Conservation (phyloP, 192 early-diverging fungal species). For the Entomortierella beljakovae region DNA sequence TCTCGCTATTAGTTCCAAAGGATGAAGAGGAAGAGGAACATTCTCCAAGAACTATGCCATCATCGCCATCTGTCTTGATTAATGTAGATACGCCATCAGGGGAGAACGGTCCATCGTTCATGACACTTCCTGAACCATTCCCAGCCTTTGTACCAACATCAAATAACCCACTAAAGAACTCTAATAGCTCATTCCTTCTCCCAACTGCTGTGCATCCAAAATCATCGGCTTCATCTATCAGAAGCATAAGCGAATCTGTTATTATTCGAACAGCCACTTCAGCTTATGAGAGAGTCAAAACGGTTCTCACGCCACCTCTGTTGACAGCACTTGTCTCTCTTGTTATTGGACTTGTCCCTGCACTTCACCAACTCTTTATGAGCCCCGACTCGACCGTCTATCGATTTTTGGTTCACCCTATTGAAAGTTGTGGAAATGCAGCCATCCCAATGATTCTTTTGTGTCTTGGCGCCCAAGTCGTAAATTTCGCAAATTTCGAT, state of each 20-base stretch:
- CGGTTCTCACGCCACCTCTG: conserved; percentile 76
- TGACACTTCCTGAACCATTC: conserved; percentile 13
- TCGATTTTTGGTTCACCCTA: conserved; percentile 70
- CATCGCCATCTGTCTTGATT: conserved; percentile 35
- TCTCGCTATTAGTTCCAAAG: conserved; percentile 63
- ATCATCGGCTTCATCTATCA: conserved; percentile 17
- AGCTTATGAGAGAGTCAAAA: conserved; percentile 25
- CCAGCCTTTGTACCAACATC: background rate
- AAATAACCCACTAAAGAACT: background rate
- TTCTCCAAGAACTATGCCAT: conserved; percentile 15
- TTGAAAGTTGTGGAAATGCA: conserved; percentile 82
- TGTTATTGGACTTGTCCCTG: conserved; percentile 73
- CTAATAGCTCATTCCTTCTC: conserved; percentile 3
- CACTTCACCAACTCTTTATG: conserved; percentile 74
- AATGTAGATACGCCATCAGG: conserved; percentile 24
- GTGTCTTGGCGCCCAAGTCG: conserved; percentile 80
- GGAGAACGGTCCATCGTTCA: conserved; percentile 2
- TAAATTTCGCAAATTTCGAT: conserved; percentile 26
- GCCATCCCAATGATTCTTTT: conserved; percentile 84
- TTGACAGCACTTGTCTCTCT: conserved; percentile 77
- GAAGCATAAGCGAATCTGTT: conserved; percentile 13
- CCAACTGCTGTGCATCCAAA: conserved; percentile 10
- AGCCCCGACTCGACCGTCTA: conserved; percentile 66
- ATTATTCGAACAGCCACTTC: conserved; percentile 14
- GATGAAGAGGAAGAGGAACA: conserved; percentile 26